Evolutionary conservation across 768 basidiomycete species (phyloP).

Genomic region (Lactifluus pinguis): DNA sequence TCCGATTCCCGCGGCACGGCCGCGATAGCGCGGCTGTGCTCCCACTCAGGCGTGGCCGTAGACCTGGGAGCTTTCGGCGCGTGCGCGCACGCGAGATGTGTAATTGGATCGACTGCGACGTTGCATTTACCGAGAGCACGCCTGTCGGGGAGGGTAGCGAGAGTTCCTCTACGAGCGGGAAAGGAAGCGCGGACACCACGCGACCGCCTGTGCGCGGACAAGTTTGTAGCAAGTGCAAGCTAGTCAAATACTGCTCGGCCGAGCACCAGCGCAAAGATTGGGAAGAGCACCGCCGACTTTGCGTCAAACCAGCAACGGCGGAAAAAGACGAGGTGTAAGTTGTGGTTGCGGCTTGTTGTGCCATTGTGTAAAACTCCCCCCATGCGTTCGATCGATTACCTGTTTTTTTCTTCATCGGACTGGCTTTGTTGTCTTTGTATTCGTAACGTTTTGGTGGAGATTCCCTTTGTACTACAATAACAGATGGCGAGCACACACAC

Average conservation of each 20-base stretch:
- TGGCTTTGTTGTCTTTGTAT: background rate
- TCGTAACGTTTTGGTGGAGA: background rate
- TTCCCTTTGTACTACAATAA: background rate
- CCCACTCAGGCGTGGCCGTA: conserved; percentile 46
- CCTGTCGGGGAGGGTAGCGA: conserved; percentile 31
- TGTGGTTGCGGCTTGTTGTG: background rate
- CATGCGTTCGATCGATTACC: background rate
- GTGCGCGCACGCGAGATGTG: conserved; percentile 59
- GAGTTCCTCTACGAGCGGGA: conserved; percentile 20
- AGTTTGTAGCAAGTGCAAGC: conserved; percentile 67
- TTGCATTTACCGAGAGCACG: conserved; percentile 48
- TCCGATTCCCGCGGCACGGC: conserved; percentile 64
- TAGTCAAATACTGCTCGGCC: conserved; percentile 69
- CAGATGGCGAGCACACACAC: background rate
- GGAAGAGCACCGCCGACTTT: conserved; percentile 70
- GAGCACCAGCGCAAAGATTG: conserved; percentile 71
- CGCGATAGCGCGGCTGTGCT: conserved; percentile 52
- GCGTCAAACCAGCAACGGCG: conserved; percentile 31
- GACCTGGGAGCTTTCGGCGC: conserved; percentile 32
- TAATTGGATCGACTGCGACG: conserved; percentile 72
- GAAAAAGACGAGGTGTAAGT: conserved; percentile 1
- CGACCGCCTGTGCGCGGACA: conserved; percentile 33
- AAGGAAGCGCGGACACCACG: conserved; percentile 7
- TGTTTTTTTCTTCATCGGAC: background rate
- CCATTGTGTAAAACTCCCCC: too few species aligned